Evolutionary conservation across 306 rosid species (phyloP).

Genomic region (Fragaria nilgerrensis): DNA sequence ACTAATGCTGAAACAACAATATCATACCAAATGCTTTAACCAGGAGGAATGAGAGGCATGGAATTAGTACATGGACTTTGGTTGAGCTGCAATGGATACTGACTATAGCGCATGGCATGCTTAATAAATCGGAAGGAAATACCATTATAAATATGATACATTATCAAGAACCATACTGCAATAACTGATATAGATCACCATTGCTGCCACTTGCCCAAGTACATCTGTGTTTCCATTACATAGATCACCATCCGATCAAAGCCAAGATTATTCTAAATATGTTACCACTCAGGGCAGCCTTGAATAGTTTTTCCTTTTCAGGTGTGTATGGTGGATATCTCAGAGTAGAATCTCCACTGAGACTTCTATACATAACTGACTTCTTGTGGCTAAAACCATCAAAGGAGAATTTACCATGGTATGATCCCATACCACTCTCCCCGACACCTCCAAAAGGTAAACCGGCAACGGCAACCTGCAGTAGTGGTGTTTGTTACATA

Average conservation of each 20-base stretch:
- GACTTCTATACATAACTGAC: slow-evolving; percentile 66
- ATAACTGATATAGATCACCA: background rate
- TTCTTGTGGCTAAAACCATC: slow-evolving; percentile 80
- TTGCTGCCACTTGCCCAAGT: too few relatives aligned
- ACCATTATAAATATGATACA: background rate
- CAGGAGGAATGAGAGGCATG: too few relatives aligned
- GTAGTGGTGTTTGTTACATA: background rate
- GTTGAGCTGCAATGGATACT: too few relatives aligned
- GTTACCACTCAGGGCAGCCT: slow-evolving; percentile 53
- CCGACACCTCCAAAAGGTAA: slow-evolving; percentile 90
- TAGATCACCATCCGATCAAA: slow-evolving; percentile 39
- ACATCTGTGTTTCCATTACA: background rate
- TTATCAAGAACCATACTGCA: background rate
- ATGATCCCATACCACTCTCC: slow-evolving; percentile 87
- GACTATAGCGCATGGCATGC: too few relatives aligned
- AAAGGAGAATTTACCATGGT: slow-evolving; percentile 81
- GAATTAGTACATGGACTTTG: too few relatives aligned
- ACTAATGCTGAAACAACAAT: too few relatives aligned
- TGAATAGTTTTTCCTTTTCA: slow-evolving; percentile 50
- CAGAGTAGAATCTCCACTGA: slow-evolving; percentile 51
- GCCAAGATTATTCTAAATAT: slow-evolving; percentile 36
- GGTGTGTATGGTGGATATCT: slow-evolving; percentile 79
- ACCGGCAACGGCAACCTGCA: slow-evolving; percentile 59
- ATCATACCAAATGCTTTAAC: too few relatives aligned
- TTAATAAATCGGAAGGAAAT: too few relatives aligned